These are phyloP conservation scores for Penicillium freii DNA, from an alignment of 2,329 filamentous ascomycete species.

Conservation along the genomic window DNA sequence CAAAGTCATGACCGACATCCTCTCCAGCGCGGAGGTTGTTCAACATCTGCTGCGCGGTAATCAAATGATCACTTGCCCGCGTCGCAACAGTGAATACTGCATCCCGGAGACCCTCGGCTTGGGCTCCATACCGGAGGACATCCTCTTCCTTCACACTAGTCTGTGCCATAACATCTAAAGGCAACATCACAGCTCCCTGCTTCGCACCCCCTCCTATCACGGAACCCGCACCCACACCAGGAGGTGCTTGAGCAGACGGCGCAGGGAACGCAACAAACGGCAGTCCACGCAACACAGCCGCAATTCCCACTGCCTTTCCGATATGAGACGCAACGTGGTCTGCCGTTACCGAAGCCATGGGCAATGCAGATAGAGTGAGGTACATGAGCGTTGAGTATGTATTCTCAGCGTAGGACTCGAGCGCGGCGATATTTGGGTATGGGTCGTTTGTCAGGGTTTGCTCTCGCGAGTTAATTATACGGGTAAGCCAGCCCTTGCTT, in stretches of 20 bases:
- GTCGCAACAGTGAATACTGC: conserved; percentile 91
- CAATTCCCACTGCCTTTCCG: conserved; percentile 88
- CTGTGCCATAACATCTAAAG: conserved; percentile 85
- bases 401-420: conserved; percentile 90
- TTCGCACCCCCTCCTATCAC: conserved; percentile 38
- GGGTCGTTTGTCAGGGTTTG: conserved; percentile 80
- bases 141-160: conserved; percentile 81
- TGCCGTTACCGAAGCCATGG: conserved; percentile 75
- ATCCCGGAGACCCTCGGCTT: conserved; percentile 79
- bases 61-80: conserved; percentile 89
- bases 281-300: conserved; percentile 79
- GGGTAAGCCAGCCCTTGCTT: conserved; percentile 70
- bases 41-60: conserved; percentile 90
- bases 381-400: conserved; percentile 94
- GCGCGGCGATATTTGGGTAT: conserved; percentile 66
- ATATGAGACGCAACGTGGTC: conserved; percentile 95
- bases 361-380: conserved; percentile 74
- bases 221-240: conserved; percentile 43
- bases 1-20: conserved; percentile 80
- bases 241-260: conserved; percentile 56
- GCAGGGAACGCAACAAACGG: conserved; percentile 81
- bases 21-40: conserved; percentile 71
- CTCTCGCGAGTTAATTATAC: conserved; percentile 78
- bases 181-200: conserved; percentile 71
- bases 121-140: conserved; percentile 74